Percentiles rank a stretch among this genome's conserved stretches.
Evolutionary conservation across 2,329 filamentous ascomycete genomes (phyloP).

Genomic region (Beauveria caledonica): DNA sequence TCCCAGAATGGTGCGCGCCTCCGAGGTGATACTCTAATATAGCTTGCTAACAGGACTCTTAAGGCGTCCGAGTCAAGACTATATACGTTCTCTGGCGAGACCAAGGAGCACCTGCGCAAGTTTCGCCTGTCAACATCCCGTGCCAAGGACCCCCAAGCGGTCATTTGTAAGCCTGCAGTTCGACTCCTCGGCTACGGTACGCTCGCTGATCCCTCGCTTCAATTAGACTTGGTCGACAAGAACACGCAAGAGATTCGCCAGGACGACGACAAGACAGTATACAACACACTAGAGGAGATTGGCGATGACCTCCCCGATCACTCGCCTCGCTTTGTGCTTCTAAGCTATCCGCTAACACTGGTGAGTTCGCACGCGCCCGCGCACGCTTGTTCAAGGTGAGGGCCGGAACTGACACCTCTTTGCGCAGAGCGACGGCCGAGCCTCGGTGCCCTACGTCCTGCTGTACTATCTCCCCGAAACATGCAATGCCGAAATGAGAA

Average conservation of each 20-base stretch:
- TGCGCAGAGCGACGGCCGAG: constrained; percentile 64
- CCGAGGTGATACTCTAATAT: not conserved
- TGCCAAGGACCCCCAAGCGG: constrained; percentile 76
- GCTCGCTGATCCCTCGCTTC: not conserved
- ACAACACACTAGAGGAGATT: constrained; percentile 72
- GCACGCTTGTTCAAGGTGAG: not conserved
- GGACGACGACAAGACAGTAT: constrained; percentile 67
- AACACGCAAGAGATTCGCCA: constrained; percentile 83
- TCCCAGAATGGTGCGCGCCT: not conserved
- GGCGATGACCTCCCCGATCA: constrained; percentile 88
- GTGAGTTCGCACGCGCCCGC: constrained; percentile 37
- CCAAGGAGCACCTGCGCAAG: constrained; percentile 82
- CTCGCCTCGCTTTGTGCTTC: constrained; percentile 77
- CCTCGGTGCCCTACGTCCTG: constrained; percentile 87
- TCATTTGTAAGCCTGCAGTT: constrained; percentile 67
- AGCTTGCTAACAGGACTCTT: not conserved
- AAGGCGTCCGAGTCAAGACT: constrained; percentile 70
- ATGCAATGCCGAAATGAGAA: constrained; percentile 76
- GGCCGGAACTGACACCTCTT: not conserved
- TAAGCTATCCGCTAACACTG: constrained; percentile 85
- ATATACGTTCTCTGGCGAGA: constrained; percentile 88
- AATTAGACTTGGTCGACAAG: constrained; percentile 79
- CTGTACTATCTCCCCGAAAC: constrained; percentile 91
- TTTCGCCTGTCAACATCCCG: constrained; percentile 88
- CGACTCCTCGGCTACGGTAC: not conserved